These are phyloP conservation scores for Panus rudis DNA, from an alignment of 768 basidiomycete genomes.

Conservation along the genomic window DNA sequence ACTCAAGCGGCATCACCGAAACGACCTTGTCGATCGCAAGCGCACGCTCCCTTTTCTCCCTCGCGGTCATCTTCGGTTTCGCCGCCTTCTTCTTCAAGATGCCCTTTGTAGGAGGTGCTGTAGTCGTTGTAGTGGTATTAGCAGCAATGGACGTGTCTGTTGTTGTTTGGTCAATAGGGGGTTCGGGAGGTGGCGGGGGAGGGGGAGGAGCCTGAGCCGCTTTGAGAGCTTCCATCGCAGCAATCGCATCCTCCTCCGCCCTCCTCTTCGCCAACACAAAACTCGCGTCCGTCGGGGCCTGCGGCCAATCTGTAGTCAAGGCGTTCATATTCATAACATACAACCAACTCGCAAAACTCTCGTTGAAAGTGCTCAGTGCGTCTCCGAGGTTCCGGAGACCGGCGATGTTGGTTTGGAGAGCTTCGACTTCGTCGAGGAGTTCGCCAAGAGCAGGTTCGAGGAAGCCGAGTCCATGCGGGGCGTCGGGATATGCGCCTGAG, in stretches of 20 bases:
- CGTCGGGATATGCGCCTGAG: conserved; percentile 64
- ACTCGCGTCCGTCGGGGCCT: conserved; percentile 28
- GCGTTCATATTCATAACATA: conserved; percentile 94
- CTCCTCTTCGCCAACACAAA: conserved; percentile 52
- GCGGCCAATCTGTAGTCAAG: conserved; percentile 88
- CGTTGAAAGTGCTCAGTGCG: conserved; percentile 81
- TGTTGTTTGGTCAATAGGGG: conserved; percentile 23
- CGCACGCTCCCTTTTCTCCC: conserved; percentile 80
- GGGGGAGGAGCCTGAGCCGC: conserved; percentile 22
- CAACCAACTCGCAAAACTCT: conserved; percentile 86
- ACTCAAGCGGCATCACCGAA: conserved; percentile 78
- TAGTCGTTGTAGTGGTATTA: conserved; percentile 37
- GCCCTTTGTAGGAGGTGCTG: conserved; percentile 31
- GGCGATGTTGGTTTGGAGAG: conserved; percentile 69
- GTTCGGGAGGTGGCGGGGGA: conserved; percentile 16
- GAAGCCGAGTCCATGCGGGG: conserved; percentile 80
- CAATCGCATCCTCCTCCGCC: conserved; percentile 61
- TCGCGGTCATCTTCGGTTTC: conserved; percentile 54
- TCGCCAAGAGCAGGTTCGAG: conserved; percentile 80
- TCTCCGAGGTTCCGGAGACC: conserved; percentile 64
- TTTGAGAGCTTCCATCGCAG: conserved; percentile 47
- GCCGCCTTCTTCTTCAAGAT: conserved; percentile 49
- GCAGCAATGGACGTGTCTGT: conserved; percentile 25
- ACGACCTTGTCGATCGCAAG: conserved; percentile 66
- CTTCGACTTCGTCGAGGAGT: conserved; percentile 82